Conservation (phyloP, 768 basidiomycete genomes). For the Crepidotus variabilis region DNA sequence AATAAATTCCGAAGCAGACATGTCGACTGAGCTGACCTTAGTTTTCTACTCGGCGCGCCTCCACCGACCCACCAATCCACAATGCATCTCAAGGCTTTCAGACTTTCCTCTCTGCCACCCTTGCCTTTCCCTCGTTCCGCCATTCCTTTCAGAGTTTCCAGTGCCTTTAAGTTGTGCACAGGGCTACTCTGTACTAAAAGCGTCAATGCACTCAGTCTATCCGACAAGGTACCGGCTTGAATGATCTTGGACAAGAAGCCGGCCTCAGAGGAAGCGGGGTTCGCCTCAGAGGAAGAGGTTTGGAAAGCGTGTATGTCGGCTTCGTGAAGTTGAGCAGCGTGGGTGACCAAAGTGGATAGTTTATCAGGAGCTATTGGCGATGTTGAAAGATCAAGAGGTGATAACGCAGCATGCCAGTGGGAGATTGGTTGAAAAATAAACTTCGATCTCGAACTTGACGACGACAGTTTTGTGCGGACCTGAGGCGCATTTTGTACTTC, state of each 20-base stretch:
- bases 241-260: slow-evolving; percentile 84
- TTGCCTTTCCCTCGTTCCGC: slow-evolving; percentile 76
- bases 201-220: slow-evolving; percentile 87
- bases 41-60: slow-evolving; percentile 82
- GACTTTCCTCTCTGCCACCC: slow-evolving; percentile 87
- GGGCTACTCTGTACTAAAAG: slow-evolving; percentile 87
- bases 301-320: slow-evolving; percentile 43
- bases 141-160: slow-evolving; percentile 74
- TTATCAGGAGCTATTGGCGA: slow-evolving; percentile 36
- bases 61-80: slow-evolving; percentile 98
- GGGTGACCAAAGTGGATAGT: slow-evolving; percentile 41
- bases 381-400: slow-evolving; percentile 32
- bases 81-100: slow-evolving; percentile 87
- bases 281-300: slow-evolving; percentile 42
- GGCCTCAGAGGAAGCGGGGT: slow-evolving; percentile 68
- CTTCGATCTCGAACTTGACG: slow-evolving; percentile 30
- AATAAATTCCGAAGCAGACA: neutral
- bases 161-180: slow-evolving; percentile 76
- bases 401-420: slow-evolving; percentile 53
- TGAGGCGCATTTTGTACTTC: neutral
- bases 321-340: slow-evolving; percentile 45
- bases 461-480: slow-evolving; percentile 20
- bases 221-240: slow-evolving; percentile 84
- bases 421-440: slow-evolving; percentile 39
- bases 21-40: slow-evolving; percentile 53